Evolutionary conservation across 2,329 filamentous ascomycete genomes (phyloP), one percentile per base, ranked within the genome.

Genomic region (Fusarium aywerte): DNA sequence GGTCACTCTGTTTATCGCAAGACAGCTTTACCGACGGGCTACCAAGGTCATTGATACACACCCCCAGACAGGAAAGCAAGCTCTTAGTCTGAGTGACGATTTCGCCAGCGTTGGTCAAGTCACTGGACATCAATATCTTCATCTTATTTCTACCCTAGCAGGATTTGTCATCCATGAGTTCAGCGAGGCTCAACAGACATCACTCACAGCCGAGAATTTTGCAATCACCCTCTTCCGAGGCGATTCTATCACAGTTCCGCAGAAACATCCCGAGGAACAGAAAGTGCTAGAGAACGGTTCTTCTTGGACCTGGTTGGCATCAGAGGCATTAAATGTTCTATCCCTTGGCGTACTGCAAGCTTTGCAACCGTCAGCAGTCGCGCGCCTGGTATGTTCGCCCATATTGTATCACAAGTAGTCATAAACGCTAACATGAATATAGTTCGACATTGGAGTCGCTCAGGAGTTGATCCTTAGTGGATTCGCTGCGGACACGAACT

Each of bases 11-110:
- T 77, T 78, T 18, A 62, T 81, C 11, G 74, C 78, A 12, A 74
- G 78, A 15, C 71, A 76, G 20, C 75, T 85, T 4, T 85, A 84
- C 64, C 77, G 77, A 9, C 76, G 77, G 18, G 77, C 79, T 6
- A 81, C 80, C 1, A 76, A 75, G 35, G 50, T 65, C 8, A 65
- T 76, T 23, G 66, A 70, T 1, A 55, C 63, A 4, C 63, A 73
- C 10, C 50, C 66, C 6, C 57, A 60, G 15, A 63, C 68, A 29
- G 60, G 60, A 7, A 67, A 58, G 9, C 54, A 61, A 21, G 68
- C 67, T 4, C 73, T 81, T 18, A 66, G 60, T 12, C 67, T 81
- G 12, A 78, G 76, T 23, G 70, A 74, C 13, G 76, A 77, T 40
- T 77, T 81, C 35, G 47, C 56, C 13, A 71, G 63, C 2, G 52